These are phyloP conservation scores for Asterionellopsis glacialis DNA, from an alignment of 108 stramenopile genomes.

Conservation along the genomic window DNA sequence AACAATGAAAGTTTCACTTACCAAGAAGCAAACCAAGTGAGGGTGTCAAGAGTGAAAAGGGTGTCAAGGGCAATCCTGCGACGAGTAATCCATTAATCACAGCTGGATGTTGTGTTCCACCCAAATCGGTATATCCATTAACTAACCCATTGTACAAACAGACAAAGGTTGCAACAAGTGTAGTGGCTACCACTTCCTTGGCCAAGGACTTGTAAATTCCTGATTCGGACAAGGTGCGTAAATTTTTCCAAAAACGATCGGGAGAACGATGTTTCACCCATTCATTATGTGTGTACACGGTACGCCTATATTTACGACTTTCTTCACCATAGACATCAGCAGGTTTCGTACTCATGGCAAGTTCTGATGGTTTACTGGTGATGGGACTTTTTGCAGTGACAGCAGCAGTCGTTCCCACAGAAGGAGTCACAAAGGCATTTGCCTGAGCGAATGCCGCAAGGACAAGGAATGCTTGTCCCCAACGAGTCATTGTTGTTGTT, in stretches of 20 bases:
- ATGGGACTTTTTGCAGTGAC: not conserved
- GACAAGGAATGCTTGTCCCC: not conserved
- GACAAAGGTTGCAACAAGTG: constrained; percentile 32
- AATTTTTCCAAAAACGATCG: constrained; percentile 52
- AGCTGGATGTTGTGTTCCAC: constrained; percentile 29
- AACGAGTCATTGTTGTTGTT: no score
- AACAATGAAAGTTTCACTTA: constrained; percentile 18
- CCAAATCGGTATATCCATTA: constrained; percentile 39
- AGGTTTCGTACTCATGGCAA: not conserved
- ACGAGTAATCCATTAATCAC: constrained; percentile 22
- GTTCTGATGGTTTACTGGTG: not conserved
- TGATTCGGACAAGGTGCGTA: constrained; percentile 14
- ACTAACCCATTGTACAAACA: constrained; percentile 31
- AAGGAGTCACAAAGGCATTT: not conserved
- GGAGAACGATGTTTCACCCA: constrained; percentile 65
- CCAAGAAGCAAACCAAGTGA: constrained; percentile 49
- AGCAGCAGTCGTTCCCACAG: not conserved
- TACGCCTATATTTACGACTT: constrained; percentile 55
- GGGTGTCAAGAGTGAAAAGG: constrained; percentile 41
- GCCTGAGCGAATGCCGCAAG: not conserved
- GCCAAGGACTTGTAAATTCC: constrained; percentile 41
- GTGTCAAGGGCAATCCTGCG: constrained; percentile 30
- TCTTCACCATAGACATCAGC: constrained; percentile 51
- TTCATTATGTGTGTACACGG: constrained; percentile 70
- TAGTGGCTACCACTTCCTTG: constrained; percentile 32